Evolutionary conservation across 306 rosid genomes (phyloP).

Genomic region (Oxytropis ochrocephala): DNA sequence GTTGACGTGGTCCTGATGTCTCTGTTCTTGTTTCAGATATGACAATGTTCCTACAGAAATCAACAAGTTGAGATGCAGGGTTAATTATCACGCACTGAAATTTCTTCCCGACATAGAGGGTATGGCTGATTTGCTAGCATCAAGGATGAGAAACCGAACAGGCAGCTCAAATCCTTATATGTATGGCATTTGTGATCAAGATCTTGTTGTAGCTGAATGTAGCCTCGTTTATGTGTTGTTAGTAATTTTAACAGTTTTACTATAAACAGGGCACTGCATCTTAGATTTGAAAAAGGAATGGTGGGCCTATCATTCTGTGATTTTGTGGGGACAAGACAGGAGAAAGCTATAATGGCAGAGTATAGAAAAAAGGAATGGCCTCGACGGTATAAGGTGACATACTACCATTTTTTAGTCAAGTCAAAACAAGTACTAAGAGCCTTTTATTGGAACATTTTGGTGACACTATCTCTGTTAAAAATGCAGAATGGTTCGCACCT

Average conservation of each 20-base stretch:
- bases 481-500: constrained; percentile 98
- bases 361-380: constrained; percentile 98
- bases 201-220: constrained; percentile 14
- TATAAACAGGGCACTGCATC: constrained; percentile 90
- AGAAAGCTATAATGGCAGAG: constrained; percentile 89
- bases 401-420: constrained; percentile 3
- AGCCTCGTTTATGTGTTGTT: background rate
- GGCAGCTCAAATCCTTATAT: constrained; percentile 90
- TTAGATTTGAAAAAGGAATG: constrained; percentile 98
- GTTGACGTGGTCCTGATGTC: constrained; percentile 13
- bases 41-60: constrained; percentile 95
- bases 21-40: constrained; percentile 55
- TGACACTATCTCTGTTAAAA: constrained; percentile 23
- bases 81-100: constrained; percentile 96
- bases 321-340: constrained; percentile 97
- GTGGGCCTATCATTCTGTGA: constrained; percentile 97
- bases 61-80: constrained; percentile 97
- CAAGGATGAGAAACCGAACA: constrained; percentile 98
- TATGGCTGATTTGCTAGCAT: constrained; percentile 86
- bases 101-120: constrained; percentile 97
- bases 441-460: constrained; percentile 15
- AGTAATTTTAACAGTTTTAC: constrained; percentile 33
- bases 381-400: constrained; percentile 83
- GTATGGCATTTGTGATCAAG: constrained; percentile 35
- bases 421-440: constrained; percentile 6